Conservation (phyloP, 371 early-diverging fungal species). For the Batkoa obscura region DNA sequence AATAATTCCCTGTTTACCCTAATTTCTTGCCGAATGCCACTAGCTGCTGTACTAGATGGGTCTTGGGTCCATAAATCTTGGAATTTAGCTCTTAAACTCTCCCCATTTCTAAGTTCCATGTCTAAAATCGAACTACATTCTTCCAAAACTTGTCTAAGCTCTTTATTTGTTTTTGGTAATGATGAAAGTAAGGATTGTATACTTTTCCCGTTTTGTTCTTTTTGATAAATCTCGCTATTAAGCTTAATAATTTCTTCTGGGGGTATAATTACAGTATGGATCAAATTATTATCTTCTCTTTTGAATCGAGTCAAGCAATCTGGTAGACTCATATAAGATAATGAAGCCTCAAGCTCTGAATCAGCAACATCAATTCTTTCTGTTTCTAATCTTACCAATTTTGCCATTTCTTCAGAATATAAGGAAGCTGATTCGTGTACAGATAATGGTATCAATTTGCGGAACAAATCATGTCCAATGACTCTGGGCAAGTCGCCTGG, state of each 20-base stretch:
- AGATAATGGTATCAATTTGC: slow-evolving; percentile 65
- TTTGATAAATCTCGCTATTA: slow-evolving; percentile 31
- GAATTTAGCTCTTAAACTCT: slow-evolving; percentile 29
- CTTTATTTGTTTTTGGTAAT: slow-evolving; percentile 36
- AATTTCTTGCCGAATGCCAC: slow-evolving; percentile 53
- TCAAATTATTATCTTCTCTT: slow-evolving; percentile 14
- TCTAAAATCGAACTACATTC: slow-evolving; percentile 17
- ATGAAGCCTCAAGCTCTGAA: slow-evolving; percentile 57
- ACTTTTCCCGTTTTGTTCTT: slow-evolving; percentile 18
- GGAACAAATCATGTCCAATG: slow-evolving; percentile 72
- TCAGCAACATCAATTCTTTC: slow-evolving; percentile 63
- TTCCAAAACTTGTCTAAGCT: slow-evolving; percentile 37
- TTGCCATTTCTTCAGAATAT: slow-evolving; percentile 90
- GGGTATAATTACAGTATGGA: slow-evolving; percentile 33
- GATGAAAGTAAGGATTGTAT: slow-evolving; percentile 31
- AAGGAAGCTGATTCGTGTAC: slow-evolving; percentile 80
- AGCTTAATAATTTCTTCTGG: slow-evolving; percentile 37
- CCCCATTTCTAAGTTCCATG: neutral
- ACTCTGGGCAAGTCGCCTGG: slow-evolving; percentile 46
- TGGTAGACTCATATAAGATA: slow-evolving; percentile 74
- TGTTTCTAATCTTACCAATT: slow-evolving; percentile 57
- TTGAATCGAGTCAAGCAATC: slow-evolving; percentile 53
- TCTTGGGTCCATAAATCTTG: slow-evolving; percentile 63
- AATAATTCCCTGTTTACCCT: slow-evolving; percentile 54
- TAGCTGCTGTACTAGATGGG: slow-evolving; percentile 53